These are phyloP conservation scores for Endogone sp. DNA, from an alignment of 192 early-diverging fungal species.

Conservation along the genomic window DNA sequence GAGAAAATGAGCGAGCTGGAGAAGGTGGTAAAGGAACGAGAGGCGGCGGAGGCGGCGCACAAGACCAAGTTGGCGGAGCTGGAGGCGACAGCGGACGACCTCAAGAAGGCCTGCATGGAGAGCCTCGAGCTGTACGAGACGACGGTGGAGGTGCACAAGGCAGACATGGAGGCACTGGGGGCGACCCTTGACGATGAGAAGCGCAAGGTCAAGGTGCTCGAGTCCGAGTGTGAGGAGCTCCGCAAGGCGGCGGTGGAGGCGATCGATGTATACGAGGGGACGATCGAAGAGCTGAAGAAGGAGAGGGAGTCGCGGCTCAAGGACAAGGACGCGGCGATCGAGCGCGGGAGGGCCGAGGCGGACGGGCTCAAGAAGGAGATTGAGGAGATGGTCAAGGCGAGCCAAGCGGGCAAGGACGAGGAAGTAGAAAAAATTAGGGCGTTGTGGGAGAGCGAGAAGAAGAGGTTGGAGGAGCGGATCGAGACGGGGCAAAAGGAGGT, in stretches of 20 bases:
- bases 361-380: constrained; percentile 41
- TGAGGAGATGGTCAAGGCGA: constrained; percentile 39
- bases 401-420: constrained; percentile 23
- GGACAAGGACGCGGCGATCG: constrained; percentile 17
- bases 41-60: constrained; percentile 10
- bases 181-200: constrained; percentile 23
- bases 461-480: constrained; percentile 36
- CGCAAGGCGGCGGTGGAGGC: constrained; percentile 38
- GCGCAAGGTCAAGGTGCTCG: constrained; percentile 18
- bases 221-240: constrained; percentile 29
- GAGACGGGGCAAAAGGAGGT: constrained; percentile 17
- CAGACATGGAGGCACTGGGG: constrained; percentile 32
- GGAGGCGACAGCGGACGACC: constrained; percentile 26
- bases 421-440: constrained; percentile 47
- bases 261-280: constrained; percentile 40
- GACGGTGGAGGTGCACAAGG: constrained; percentile 28
- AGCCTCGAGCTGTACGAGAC: constrained; percentile 40
- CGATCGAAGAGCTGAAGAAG: constrained; percentile 33
- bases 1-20: constrained; percentile 19
- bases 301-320: constrained; percentile 21
- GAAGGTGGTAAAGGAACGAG: constrained; percentile 7
- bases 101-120: constrained; percentile 41
- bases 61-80: constrained; percentile 12
- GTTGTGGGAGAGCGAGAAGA: constrained; percentile 47
- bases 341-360: constrained; percentile 37